A percentile compares a stretch with the other conserved stretches of the same genome.
Conservation (phyloP, 2,329 filamentous ascomycete genomes). For the Exophiala aquamarina region DNA sequence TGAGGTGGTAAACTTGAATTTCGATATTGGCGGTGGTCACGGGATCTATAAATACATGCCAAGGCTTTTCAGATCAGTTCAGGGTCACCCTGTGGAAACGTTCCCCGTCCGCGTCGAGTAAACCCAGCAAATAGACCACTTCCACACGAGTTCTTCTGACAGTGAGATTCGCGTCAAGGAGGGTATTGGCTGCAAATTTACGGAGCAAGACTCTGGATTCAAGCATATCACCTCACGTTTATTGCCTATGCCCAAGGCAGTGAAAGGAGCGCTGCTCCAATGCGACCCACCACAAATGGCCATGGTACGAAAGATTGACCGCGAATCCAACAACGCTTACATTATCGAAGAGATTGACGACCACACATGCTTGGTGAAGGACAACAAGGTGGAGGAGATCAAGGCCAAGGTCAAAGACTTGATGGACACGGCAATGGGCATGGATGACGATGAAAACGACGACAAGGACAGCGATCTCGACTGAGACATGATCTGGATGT, state of each 20-base stretch:
- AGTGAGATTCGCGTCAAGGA: too few relatives aligned
- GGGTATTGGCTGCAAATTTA: too few relatives aligned
- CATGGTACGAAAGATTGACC: slow-evolving; percentile 30
- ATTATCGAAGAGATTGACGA: slow-evolving; percentile 31
- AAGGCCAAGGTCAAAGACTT: slow-evolving; percentile 28
- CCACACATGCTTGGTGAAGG: slow-evolving; percentile 28
- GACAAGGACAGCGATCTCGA: slow-evolving; percentile 31
- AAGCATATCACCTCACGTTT: too few relatives aligned
- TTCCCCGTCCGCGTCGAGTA: too few relatives aligned
- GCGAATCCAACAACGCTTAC: slow-evolving; percentile 26
- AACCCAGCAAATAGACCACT: too few relatives aligned
- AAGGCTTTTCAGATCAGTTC: too few relatives aligned
- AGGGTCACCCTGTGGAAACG: too few relatives aligned
- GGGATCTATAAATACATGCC: too few relatives aligned
- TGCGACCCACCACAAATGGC: slow-evolving; percentile 32
- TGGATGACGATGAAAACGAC: slow-evolving; percentile 27
- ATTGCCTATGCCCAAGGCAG: slow-evolving; percentile 29
- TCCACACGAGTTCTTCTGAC: too few relatives aligned
- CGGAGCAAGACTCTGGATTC: too few relatives aligned
- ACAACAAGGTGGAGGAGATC: slow-evolving; percentile 31
- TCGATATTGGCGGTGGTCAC: too few relatives aligned
- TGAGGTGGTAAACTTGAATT: too few relatives aligned
- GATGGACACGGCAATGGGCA: slow-evolving; percentile 30
- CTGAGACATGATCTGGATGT: slow-evolving; percentile 38
- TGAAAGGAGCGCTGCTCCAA: slow-evolving; percentile 29